Percentiles rank a stretch among this genome's conserved stretches.
Conservation (phyloP, 371 early-diverging fungal species). For the Rhizopus microsporus region DNA sequence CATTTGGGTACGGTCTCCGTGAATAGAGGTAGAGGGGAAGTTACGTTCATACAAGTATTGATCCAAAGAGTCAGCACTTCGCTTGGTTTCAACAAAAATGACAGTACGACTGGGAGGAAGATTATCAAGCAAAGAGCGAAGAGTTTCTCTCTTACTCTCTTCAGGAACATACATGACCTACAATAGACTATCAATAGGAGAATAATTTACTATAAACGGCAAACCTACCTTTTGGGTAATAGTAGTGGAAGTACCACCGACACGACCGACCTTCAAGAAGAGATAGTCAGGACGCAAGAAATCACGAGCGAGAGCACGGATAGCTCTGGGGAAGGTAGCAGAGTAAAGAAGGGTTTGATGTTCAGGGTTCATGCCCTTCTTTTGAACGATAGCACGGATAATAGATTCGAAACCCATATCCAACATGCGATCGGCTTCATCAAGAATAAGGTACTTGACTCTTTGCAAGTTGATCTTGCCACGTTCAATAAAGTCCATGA, state of each 20-base stretch:
- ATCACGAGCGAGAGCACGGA: slow-evolving; percentile 87
- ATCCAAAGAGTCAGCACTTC: slow-evolving; percentile 77
- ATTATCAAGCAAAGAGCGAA: slow-evolving; percentile 30
- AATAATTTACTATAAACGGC: slow-evolving; percentile 6
- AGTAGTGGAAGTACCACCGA: slow-evolving; percentile 56
- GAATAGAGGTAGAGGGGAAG: slow-evolving; percentile 72
- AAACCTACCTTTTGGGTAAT: slow-evolving; percentile 47
- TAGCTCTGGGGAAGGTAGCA: slow-evolving; percentile 97
- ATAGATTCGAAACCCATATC: slow-evolving; percentile 99
- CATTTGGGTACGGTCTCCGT: slow-evolving; percentile 77
- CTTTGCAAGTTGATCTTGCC: slow-evolving; percentile 77
- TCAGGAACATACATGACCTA: slow-evolving; percentile 48
- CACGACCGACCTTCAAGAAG: slow-evolving; percentile 54
- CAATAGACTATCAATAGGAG: slow-evolving; percentile 4
- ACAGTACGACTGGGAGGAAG: slow-evolving; percentile 64
- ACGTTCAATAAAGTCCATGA: slow-evolving; percentile 91
- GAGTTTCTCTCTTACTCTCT: slow-evolving; percentile 41
- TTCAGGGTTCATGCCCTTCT: slow-evolving; percentile 74
- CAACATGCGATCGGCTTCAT: slow-evolving; percentile 98
- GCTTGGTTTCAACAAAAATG: slow-evolving; percentile 84
- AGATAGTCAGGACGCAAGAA: slow-evolving; percentile 76
- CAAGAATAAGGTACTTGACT: slow-evolving; percentile 93
- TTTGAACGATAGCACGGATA: slow-evolving; percentile 92
- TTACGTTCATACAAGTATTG: slow-evolving; percentile 64
- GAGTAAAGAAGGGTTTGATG: slow-evolving; percentile 97